Conservation (phyloP, 345 rosid genomes). For the Linum lewisii region DNA sequence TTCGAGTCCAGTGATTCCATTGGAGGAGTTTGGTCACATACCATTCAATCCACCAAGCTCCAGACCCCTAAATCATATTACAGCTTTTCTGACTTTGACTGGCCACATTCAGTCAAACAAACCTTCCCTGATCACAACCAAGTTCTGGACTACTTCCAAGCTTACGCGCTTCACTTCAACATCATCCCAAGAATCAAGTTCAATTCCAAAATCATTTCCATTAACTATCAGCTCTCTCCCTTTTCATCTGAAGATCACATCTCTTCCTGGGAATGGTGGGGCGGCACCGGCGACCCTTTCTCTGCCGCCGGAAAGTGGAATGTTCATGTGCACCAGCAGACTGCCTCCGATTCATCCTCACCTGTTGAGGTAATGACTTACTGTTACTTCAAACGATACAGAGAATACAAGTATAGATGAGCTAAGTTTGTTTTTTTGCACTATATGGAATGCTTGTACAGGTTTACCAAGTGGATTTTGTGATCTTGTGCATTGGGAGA, state of each 20-base stretch:
- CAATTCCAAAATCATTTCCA: slow-evolving; percentile 19
- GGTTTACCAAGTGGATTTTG: slow-evolving; percentile 30
- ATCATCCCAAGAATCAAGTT: slow-evolving; percentile 24
- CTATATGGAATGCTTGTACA: not conserved
- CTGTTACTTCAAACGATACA: too few relatives aligned
- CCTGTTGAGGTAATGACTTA: slow-evolving; percentile 14
- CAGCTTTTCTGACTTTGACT: slow-evolving; percentile 34
- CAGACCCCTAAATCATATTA: slow-evolving; percentile 30
- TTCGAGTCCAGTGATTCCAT: slow-evolving; percentile 21
- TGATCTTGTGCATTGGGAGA: slow-evolving; percentile 29
- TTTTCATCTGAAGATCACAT: slow-evolving; percentile 9
- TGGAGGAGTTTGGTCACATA: slow-evolving; percentile 32
- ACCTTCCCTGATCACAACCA: slow-evolving; percentile 25
- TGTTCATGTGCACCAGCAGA: slow-evolving; percentile 17
- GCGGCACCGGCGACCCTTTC: slow-evolving; percentile 21
- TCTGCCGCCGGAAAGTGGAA: slow-evolving; percentile 27
- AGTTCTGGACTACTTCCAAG: slow-evolving; percentile 24
- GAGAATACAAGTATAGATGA: too few relatives aligned
- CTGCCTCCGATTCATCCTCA: slow-evolving; percentile 5
- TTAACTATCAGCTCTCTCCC: slow-evolving; percentile 11
- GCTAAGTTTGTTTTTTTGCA: not conserved
- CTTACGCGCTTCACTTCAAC: slow-evolving; percentile 25
- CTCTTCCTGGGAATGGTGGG: slow-evolving; percentile 24
- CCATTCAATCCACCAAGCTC: slow-evolving; percentile 30
- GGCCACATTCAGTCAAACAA: slow-evolving; percentile 25